These are phyloP conservation scores for Globisporangium sylvaticum DNA, from an alignment of 352 stramenopile species.

Conservation along the genomic window DNA sequence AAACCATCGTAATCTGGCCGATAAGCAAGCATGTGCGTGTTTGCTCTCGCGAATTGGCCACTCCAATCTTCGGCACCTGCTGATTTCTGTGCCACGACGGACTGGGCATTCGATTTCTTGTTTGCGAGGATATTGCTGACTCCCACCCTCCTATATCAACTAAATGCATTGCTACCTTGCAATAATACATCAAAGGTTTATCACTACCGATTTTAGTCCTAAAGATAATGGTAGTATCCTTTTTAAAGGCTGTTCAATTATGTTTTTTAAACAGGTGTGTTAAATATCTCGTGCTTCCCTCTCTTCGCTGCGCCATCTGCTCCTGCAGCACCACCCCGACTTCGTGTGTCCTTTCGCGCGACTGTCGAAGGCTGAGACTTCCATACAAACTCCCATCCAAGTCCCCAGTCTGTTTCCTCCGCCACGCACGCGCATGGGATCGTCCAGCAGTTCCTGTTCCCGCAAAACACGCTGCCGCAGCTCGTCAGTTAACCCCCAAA, in stretches of 20 bases:
- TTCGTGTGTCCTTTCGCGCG: not conserved
- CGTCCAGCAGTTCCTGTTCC: not conserved
- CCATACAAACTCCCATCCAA: constrained; percentile 1
- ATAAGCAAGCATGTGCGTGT: not conserved
- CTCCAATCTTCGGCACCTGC: not conserved
- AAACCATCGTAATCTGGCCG: not conserved
- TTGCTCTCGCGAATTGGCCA: not conserved
- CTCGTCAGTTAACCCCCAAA: not conserved
- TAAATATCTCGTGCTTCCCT: not conserved
- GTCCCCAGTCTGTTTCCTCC: not conserved
- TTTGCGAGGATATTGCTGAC: not conserved
- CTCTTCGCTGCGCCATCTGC: not conserved
- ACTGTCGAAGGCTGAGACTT: not conserved
- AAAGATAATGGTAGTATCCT: not conserved
- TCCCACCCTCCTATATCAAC: not conserved
- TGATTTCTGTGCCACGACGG: not conserved
- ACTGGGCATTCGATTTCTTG: not conserved
- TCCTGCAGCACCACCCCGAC: not conserved
- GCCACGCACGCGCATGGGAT: not conserved
- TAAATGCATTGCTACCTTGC: not conserved
- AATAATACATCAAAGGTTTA: not conserved
- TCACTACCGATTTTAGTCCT: not conserved
- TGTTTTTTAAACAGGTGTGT: not conserved
- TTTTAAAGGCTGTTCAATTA: not conserved
- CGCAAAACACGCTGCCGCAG: not conserved